These are phyloP conservation scores for Fusarium phyllophilum DNA, from an alignment of 2,329 filamentous ascomycete species.

Conservation along the genomic window DNA sequence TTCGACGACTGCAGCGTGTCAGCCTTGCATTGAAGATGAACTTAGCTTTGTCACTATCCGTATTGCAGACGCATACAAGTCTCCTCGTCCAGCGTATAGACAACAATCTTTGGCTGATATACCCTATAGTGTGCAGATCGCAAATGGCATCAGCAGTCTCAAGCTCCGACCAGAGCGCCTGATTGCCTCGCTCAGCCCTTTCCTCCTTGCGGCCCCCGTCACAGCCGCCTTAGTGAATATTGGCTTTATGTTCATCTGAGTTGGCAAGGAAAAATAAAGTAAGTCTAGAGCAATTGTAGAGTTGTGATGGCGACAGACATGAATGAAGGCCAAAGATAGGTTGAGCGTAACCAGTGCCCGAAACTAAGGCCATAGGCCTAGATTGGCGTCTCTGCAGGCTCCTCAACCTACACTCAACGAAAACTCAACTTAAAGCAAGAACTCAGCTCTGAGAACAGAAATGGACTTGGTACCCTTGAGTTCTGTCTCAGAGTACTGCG, in stretches of 20 bases:
- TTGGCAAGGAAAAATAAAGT: not conserved
- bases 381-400: not conserved
- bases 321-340: not conserved
- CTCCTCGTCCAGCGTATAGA: not conserved
- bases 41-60: not conserved
- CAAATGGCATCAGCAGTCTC: not conserved
- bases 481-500: not conserved
- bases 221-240: not conserved
- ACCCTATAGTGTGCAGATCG: not conserved
- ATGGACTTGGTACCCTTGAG: not conserved
- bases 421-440: not conserved
- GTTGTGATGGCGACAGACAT: not conserved
- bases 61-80: not conserved
- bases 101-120: accelerated
- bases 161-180: not conserved
- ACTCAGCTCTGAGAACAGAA: not conserved
- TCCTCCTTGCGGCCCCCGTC: not conserved
- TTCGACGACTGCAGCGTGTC: not conserved
- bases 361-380: no score
- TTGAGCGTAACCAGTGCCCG: not conserved
- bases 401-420: not conserved
- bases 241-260: not conserved
- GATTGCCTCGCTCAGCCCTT: not conserved
- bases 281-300: not conserved
- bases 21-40: conserved; percentile 8